These are phyloP conservation scores for Nematocida sp. DNA, from an alignment of 371 early-diverging fungal genomes.

Conservation along the genomic window DNA sequence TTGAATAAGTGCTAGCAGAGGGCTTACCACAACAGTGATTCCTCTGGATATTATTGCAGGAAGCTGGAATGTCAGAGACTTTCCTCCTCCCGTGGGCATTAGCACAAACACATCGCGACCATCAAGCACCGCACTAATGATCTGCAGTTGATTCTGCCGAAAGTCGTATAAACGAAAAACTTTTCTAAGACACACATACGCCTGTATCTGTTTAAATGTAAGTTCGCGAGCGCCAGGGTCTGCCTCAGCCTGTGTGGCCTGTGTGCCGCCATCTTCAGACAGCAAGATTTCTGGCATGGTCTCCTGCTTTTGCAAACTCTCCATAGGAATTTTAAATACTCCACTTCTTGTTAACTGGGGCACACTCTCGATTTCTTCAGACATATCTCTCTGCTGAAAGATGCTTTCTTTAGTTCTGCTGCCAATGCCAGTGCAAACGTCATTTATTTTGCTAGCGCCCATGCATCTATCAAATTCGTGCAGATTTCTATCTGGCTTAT, in stretches of 20 bases:
- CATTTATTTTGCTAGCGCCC: background rate
- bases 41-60: slow-evolving; percentile 79
- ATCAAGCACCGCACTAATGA: slow-evolving; percentile 81
- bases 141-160: slow-evolving; percentile 83
- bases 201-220: slow-evolving; percentile 23
- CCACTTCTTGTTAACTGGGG: background rate
- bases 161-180: slow-evolving; percentile 78
- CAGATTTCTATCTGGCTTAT: background rate
- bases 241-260: background rate
- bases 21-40: slow-evolving; percentile 89
- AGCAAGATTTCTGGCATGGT: no score
- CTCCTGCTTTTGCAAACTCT: slow-evolving; percentile 3
- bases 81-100: slow-evolving; percentile 99
- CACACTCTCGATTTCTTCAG: background rate
- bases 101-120: slow-evolving; percentile 90
- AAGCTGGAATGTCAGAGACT: slow-evolving; percentile 91
- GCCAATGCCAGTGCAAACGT: background rate
- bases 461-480: background rate
- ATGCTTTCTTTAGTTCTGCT: background rate
- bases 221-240: background rate
- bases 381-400: background rate
- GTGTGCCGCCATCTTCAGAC: no score
- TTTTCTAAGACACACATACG: slow-evolving; percentile 33
- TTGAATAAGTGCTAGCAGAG: slow-evolving; percentile 88
- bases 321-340: slow-evolving; percentile 15